A percentile compares a stretch with the other conserved stretches of the same genome.
These are phyloP conservation scores for Colletotrichum destructivum DNA, from an alignment of 2,329 filamentous ascomycete species.

Conservation along the genomic window DNA sequence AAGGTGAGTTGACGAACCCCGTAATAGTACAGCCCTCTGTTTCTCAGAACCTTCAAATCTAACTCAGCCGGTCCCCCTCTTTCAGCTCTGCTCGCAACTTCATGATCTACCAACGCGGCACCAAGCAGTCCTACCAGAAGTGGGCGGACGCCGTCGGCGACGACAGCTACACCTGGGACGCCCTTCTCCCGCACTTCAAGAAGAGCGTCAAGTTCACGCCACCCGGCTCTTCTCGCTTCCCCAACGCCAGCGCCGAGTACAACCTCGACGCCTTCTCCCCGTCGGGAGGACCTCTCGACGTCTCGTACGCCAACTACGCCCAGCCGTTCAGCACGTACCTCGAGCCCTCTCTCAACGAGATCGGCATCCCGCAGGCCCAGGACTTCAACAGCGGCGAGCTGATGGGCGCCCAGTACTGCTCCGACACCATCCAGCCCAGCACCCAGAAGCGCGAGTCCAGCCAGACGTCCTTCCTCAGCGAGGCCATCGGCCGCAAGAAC, in stretches of 20 bases:
- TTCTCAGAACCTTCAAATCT: too few relatives aligned
- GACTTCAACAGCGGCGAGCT: constrained; percentile 60
- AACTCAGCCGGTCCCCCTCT: too few relatives aligned
- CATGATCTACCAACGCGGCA: constrained; percentile 49
- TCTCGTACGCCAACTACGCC: constrained; percentile 48
- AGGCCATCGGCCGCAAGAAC: constrained; percentile 47
- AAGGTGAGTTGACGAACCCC: not conserved
- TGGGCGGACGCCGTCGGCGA: constrained; percentile 54
- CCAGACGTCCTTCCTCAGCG: constrained; percentile 54
- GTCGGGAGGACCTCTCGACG: constrained; percentile 49
- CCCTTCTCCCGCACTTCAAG: constrained; percentile 51
- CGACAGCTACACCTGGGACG: constrained; percentile 49
- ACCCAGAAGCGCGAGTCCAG: constrained; percentile 52
- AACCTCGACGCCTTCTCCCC: constrained; percentile 46
- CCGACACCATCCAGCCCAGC: constrained; percentile 49
- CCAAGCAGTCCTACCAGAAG: constrained; percentile 46
- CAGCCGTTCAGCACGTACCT: constrained; percentile 46
- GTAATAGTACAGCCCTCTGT: too few relatives aligned
- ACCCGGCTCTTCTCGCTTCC: constrained; percentile 43
- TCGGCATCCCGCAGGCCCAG: constrained; percentile 53
- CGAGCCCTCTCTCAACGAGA: constrained; percentile 53
- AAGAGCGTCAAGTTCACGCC: constrained; percentile 52
- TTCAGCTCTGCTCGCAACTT: constrained; percentile 48
- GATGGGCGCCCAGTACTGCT: constrained; percentile 51
- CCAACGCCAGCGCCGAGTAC: constrained; percentile 46